Base-by-base conservation (phyloP, 2,329 filamentous ascomycete genomes). In the Hortaea sp. region DNA sequence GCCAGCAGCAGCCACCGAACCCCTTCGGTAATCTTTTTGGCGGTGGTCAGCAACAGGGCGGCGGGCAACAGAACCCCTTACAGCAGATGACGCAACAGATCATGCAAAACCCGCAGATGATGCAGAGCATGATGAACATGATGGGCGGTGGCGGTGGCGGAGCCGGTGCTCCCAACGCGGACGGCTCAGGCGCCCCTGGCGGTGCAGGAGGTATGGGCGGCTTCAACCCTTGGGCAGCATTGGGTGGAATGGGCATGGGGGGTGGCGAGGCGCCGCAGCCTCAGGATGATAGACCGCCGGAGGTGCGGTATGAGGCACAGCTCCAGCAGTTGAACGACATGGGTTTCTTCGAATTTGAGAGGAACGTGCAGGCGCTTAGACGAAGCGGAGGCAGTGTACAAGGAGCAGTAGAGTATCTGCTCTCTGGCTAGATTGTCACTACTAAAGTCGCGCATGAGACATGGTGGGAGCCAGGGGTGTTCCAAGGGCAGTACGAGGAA, bases 341-440 rank as follows among this genome's bases (percentile, higher is more conserved):
- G 92, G 92, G 92, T 3, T 98, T 98, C 69, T 95, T 81, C 63
- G 89, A 98, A 62, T 98, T 97, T 61, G 90, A 98, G 44, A 74
- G 85, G 56, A 98, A 98, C 57, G 80, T 98, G 30, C 81, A 85
- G 46, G 92, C 92, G 5, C 70, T 98, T 60, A 77, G 90, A 65
- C 78, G 90, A 59, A 87, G 86, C 49, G 92, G 92, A 6, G 92
- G 92, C 7, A 95, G 86, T 63, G 92, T 97, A 37, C 88, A 97
- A 64, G 92, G 90, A 7, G 92, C 87, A 5, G 79, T 94, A 44
- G 85, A 92, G 68, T 80, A 86, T 59, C 68, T 94, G 46, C 57
- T 75, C 4, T 20, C 20, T 20, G 20, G 20, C 20, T 20, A 20
- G 20, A 20, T 20, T 20, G 20, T 20, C 20, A 20, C 20, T 20